These are phyloP conservation scores for Combretum micranthum DNA, from an alignment of 345 rosid species.

Conservation along the genomic window DNA sequence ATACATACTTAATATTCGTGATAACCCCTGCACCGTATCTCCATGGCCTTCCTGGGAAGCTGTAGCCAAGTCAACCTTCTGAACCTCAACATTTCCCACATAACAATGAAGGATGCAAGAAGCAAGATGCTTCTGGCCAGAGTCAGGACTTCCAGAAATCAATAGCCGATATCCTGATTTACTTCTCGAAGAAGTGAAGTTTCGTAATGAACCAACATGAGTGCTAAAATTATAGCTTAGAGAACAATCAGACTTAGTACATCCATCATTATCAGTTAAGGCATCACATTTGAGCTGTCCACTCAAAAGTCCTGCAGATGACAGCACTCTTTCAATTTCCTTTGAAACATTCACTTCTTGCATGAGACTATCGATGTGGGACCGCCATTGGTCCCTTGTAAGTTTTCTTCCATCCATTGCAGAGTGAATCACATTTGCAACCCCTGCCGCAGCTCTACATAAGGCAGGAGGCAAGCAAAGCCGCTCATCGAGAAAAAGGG, in stretches of 20 bases:
- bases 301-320: constrained; percentile 44
- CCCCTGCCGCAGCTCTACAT: constrained; percentile 46
- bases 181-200: constrained; percentile 34
- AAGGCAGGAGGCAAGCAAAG: constrained; percentile 73
- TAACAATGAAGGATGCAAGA: constrained; percentile 86
- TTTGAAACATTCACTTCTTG: constrained; percentile 51
- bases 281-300: constrained; percentile 43
- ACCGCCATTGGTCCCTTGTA: constrained; percentile 55
- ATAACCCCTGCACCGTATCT: constrained; percentile 75
- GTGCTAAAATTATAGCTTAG: constrained; percentile 18
- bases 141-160: constrained; percentile 74
- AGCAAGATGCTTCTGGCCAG: constrained; percentile 92
- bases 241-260: constrained; percentile 25
- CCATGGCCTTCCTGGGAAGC: constrained; percentile 90
- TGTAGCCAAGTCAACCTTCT: constrained; percentile 85
- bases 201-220: constrained; percentile 19
- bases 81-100: constrained; percentile 73
- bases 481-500: constrained; percentile 72
- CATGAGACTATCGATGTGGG: constrained; percentile 46
- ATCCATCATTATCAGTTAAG: constrained; percentile 27
- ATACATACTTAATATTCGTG: constrained; percentile 71
- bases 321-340: constrained; percentile 55
- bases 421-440: constrained; percentile 54
- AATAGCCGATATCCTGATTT: constrained; percentile 63
- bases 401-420: constrained; percentile 46